Evolutionary conservation across 371 early-diverging fungal genomes (phyloP).

Genomic region (Blakeslea trispora): DNA sequence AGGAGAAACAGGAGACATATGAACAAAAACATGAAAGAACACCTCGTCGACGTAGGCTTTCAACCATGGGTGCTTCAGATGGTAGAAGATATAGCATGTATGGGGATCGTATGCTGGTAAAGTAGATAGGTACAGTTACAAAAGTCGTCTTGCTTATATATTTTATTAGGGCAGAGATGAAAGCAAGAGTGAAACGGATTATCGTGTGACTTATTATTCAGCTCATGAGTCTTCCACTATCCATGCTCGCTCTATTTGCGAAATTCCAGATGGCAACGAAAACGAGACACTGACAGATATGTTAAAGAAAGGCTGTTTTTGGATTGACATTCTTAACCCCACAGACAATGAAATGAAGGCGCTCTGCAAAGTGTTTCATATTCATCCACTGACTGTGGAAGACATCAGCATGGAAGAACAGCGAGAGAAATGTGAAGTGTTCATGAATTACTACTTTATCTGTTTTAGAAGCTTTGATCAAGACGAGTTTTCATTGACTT

Average conservation of each 20-base stretch:
- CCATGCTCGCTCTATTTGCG: conserved; percentile 39
- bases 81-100: conserved; percentile 29
- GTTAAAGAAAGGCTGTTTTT: conserved; percentile 67
- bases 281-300: conserved; percentile 30
- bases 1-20: conserved; percentile 14
- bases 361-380: conserved; percentile 52
- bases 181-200: conserved; percentile 25
- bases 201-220: conserved; percentile 45
- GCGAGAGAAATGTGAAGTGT: conserved; percentile 93
- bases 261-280: conserved; percentile 32
- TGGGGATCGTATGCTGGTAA: conserved; percentile 29
- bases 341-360: conserved; percentile 74
- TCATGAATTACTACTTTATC: conserved; percentile 89
- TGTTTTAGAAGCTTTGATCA: conserved; percentile 80
- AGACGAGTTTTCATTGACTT: conserved; percentile 62
- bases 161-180: conserved; percentile 13
- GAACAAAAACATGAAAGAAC: conserved; percentile 3
- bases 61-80: conserved; percentile 25
- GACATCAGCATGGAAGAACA: conserved; percentile 90
- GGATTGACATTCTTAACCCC: conserved; percentile 82
- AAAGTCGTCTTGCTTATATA: neutral
- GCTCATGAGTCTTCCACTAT: conserved; percentile 35
- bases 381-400: conserved; percentile 92
- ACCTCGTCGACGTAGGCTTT: conserved; percentile 18
- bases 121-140: too few relatives aligned